Evolutionary conservation across 345 rosid genomes (phyloP), one percentile per base, ranked within the genome.

Genomic region (Isatis tinctoria): DNA sequence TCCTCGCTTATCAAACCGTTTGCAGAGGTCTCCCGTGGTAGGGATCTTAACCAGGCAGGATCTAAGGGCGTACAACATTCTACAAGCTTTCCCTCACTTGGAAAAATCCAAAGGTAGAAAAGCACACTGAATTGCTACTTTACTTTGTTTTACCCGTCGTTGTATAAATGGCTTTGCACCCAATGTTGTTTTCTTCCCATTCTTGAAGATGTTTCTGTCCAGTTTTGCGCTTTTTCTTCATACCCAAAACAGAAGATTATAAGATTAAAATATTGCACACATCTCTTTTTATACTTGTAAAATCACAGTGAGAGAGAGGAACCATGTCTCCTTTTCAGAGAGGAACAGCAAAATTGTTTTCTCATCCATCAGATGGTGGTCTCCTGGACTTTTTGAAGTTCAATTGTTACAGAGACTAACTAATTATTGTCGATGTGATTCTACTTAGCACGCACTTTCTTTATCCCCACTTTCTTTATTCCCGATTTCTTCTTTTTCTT

Each of bases 41-140:
- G 96, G 98, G 40, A 84, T 93, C 78, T 72, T 91, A 85, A 89
- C 94, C 13, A 83, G 98, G 84, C 96, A 91, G 81, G 97, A 93
- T 67, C 80, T 93, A 61, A 81, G 84, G 81, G 86, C 92, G 32
- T 72, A 75, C 81, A 89, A 89, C 84, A 88, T 89, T 74, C 75
- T 87, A 80, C 72, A 74, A 28, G 93, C 91, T 45, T 89, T 93
- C 60, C 97, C 97, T 73, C 85, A 85, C 49, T 66, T 89, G 75
- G 86, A 68, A 58, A 83, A 74, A 69, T 71, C 88, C 69, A 83
- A 84, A 65, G 45, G 66, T 65, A 67, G 78, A 41, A 77, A 77
- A 85, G 49, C 82, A 78, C 76, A 79, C 13, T 40, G 66, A 28
- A 62, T 52, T 4, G 58, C 20, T 37, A 39, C 45, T 4, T n/a